Conservation (phyloP, 2,329 filamentous ascomycete species). For the Colletotrichum sp. region DNA sequence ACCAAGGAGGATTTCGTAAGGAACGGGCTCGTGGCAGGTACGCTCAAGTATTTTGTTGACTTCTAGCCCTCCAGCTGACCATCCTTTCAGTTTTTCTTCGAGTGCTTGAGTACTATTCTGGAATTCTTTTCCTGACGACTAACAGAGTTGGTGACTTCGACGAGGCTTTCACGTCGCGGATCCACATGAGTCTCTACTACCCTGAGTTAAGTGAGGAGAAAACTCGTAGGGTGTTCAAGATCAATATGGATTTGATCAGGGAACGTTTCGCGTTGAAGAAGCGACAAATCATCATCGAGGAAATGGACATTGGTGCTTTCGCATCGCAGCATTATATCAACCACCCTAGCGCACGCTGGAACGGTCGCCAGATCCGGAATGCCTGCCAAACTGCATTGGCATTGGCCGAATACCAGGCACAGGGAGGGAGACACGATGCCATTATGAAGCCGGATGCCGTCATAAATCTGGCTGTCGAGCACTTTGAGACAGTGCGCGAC, state of each 20-base stretch:
- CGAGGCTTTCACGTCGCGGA: conserved; percentile 51
- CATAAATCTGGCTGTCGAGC: accelerated
- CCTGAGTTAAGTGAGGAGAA: conserved; percentile 41
- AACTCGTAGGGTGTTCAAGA: conserved; percentile 45
- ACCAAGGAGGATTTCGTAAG: conserved; percentile 42
- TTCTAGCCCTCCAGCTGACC: too few relatives aligned
- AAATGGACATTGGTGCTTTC: conserved; percentile 37
- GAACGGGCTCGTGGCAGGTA: not conserved
- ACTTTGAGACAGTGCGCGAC: not conserved
- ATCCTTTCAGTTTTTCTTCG: conserved; percentile 43
- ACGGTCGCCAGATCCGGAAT: conserved; percentile 48
- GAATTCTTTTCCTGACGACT: conserved; percentile 56
- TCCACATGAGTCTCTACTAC: conserved; percentile 45
- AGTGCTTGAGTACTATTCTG: conserved; percentile 55
- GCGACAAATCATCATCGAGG: conserved; percentile 28
- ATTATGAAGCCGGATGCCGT: not conserved
- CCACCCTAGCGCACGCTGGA: conserved; percentile 31
- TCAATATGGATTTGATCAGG: conserved; percentile 35
- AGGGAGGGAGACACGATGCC: not conserved
- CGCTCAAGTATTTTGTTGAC: accelerated
- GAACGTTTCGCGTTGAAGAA: conserved; percentile 37
- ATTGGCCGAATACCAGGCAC: conserved; percentile 28
- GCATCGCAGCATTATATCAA: not conserved
- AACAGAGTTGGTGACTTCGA: conserved; percentile 54
- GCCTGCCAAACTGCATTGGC: conserved; percentile 50